Conservation (phyloP, 208 protist species). For the Trypanosoma lewisi region DNA sequence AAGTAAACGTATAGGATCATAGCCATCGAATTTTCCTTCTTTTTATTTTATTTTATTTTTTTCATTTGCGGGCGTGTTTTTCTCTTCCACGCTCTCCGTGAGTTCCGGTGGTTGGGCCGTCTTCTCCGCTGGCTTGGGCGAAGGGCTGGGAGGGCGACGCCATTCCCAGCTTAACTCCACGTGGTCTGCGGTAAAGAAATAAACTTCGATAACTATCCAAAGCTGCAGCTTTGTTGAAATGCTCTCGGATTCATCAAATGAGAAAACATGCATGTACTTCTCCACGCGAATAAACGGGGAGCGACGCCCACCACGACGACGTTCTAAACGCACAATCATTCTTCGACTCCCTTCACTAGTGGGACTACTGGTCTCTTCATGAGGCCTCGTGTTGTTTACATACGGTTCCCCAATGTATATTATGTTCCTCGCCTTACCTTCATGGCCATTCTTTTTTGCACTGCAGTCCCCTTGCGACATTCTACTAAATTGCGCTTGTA, state of each 20-base stretch:
- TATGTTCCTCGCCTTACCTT: background rate
- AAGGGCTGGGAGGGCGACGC: background rate
- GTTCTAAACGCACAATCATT: slow-evolving; percentile 23
- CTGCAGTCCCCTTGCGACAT: background rate
- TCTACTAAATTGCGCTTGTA: slow-evolving; percentile 25
- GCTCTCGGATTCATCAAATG: slow-evolving; percentile 12
- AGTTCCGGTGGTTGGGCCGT: too few species aligned
- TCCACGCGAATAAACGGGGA: slow-evolving; percentile 23
- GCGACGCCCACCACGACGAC: slow-evolving; percentile 5
- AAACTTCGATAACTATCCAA: slow-evolving; percentile 19
- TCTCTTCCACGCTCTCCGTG: too few species aligned
- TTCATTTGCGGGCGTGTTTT: too few species aligned
- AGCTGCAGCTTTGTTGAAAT: slow-evolving; percentile 15
- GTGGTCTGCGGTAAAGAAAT: slow-evolving; percentile 21
- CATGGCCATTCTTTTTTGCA: background rate
- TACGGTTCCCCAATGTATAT: slow-evolving; percentile 23
- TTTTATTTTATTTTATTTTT: too few species aligned
- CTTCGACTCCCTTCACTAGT: background rate
- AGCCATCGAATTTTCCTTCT: too few species aligned
- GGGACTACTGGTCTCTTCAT: background rate
- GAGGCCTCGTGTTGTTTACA: background rate
- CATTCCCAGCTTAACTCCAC: slow-evolving; percentile 27
- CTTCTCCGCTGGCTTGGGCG: background rate
- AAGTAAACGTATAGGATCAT: too few species aligned
- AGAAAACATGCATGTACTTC: slow-evolving; percentile 23